Conservation (phyloP, 2,329 filamentous ascomycete species). For the Pseudogymnoascus sp. region DNA sequence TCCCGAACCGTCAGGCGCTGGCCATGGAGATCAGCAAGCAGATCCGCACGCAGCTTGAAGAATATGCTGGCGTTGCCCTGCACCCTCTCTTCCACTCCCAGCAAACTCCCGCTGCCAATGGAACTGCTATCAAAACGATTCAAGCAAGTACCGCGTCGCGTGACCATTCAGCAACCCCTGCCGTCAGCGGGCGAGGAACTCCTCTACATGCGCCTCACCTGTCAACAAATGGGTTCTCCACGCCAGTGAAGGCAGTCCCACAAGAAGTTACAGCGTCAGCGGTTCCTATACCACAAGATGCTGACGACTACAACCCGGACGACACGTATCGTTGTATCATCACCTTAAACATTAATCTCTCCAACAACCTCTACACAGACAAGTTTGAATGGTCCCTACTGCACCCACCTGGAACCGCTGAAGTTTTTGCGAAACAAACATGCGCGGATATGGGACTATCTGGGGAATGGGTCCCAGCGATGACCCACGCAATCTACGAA, state of each 20-base stretch:
- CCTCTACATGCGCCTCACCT: conserved; percentile 41
- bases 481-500: conserved; percentile 96
- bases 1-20: conserved; percentile 63
- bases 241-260: conserved; percentile 34
- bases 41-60: conserved; percentile 89
- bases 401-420: conserved; percentile 83
- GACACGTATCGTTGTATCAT: conserved; percentile 93
- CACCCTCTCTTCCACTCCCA: conserved; percentile 79
- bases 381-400: conserved; percentile 97
- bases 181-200: conserved; percentile 45
- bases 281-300: conserved; percentile 51
- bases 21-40: conserved; percentile 82
- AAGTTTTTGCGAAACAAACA: conserved; percentile 84
- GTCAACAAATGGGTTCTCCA: conserved; percentile 34
- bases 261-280: conserved; percentile 60
- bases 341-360: conserved; percentile 80
- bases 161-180: conserved; percentile 36
- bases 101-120: conserved; percentile 26
- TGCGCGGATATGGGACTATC: conserved; percentile 84
- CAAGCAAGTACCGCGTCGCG: conserved; percentile 20
- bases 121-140: conserved; percentile 26
- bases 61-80: conserved; percentile 88
- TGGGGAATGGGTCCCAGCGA: conserved; percentile 88
- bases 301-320: conserved; percentile 76
- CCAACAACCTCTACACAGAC: conserved; percentile 87